Percentiles rank a stretch among this genome's conserved stretches.
phyloP scores from a whole-genome alignment of 805 yeast genomes.

The Candida hispaniensis region DNA sequence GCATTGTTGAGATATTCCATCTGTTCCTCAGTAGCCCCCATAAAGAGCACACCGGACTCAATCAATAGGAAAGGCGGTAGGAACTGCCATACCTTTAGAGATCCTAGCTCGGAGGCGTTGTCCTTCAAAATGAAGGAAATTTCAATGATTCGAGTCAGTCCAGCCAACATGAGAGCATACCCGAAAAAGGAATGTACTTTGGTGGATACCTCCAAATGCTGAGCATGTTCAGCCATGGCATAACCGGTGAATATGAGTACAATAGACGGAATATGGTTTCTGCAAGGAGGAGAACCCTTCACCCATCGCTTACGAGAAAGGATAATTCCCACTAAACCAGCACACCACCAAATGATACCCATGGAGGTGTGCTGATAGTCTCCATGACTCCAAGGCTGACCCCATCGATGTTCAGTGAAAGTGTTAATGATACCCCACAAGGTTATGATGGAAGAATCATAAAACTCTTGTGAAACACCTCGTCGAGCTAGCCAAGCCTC shows the following conservation, averaged over 20 bases:
- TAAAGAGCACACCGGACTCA: conserved; percentile 69
- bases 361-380: conserved; percentile 92
- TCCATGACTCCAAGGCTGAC: conserved; percentile 84
- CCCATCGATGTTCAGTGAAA: conserved; percentile 96
- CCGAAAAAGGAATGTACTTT: conserved; percentile 87
- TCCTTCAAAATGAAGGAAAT: conserved; percentile 68
- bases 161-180: conserved; percentile 65
- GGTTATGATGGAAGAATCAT: conserved; percentile 71
- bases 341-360: conserved; percentile 97
- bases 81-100: conserved; percentile 64
- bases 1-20: conserved; percentile 54
- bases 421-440: conserved; percentile 90
- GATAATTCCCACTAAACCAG: conserved; percentile 77
- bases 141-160: conserved; percentile 64
- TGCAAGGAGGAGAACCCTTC: conserved; percentile 32
- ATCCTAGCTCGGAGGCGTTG: conserved; percentile 20
- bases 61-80: conserved; percentile 74
- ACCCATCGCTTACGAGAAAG: conserved; percentile 48
- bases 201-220: conserved; percentile 64
- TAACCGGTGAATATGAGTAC: conserved; percentile 83
- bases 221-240: conserved; percentile 88
- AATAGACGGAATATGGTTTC: conserved; percentile 72
- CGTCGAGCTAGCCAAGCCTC: conserved; percentile 40
- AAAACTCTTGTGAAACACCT: conserved; percentile 67
- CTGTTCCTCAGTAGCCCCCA: conserved; percentile 92